Conservation (phyloP, 2,329 filamentous ascomycete species). For the Talaromyces amestolkiae region DNA sequence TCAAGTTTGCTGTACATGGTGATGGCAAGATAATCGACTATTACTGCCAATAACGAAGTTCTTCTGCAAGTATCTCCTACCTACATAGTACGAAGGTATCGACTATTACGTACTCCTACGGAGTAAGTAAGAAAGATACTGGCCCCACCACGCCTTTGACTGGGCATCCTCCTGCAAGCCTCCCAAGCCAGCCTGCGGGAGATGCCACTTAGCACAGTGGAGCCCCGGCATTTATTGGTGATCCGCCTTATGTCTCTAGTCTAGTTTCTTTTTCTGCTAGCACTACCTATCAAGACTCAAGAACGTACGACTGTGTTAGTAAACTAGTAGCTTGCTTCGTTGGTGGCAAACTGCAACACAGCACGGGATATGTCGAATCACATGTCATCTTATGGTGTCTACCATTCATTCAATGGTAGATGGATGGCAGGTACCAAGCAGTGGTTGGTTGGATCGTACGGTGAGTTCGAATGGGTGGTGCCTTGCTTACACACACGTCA, state of each 20-base stretch:
- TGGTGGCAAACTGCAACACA: conserved; percentile 9
- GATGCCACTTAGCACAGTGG: conserved; percentile 20
- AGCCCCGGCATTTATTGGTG: conserved; percentile 20
- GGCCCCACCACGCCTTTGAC: background rate
- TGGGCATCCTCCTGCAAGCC: conserved; percentile 1
- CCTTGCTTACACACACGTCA: conserved; percentile 12
- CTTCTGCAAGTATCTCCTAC: no score
- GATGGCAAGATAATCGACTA: no score
- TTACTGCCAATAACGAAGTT: no score
- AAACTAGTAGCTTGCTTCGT: background rate
- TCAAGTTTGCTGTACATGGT: no score
- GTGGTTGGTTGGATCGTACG: no score
- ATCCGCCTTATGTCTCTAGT: background rate
- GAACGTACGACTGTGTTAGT: no score
- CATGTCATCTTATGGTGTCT: background rate
- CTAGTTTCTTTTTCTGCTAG: background rate
- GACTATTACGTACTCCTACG: background rate
- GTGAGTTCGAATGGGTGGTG: background rate
- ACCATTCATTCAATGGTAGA: no score
- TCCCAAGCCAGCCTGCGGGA: conserved; percentile 14
- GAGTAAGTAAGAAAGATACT: no score
- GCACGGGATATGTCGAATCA: background rate
- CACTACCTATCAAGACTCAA: no score
- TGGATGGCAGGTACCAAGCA: no score
- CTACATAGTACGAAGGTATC: background rate